Conservation (phyloP, 1,139 yeast species). For the Pichia sp. region DNA sequence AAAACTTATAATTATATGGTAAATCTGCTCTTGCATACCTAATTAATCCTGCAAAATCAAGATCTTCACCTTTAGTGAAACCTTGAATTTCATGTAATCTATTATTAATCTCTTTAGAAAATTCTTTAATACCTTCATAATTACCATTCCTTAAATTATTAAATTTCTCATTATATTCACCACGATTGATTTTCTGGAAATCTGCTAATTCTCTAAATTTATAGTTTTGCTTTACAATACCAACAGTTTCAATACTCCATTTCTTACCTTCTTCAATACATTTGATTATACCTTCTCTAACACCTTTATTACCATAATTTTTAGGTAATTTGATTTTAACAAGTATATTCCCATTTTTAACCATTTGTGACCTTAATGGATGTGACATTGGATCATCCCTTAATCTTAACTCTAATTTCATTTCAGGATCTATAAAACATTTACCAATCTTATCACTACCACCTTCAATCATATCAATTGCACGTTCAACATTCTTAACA, state of each 20-base stretch:
- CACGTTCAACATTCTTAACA: slow-evolving; percentile 56
- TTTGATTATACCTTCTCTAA: slow-evolving; percentile 45
- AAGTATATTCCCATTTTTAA: slow-evolving; percentile 47
- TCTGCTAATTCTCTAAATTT: slow-evolving; percentile 84
- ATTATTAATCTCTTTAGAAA: slow-evolving; percentile 37
- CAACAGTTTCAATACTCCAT: slow-evolving; percentile 51
- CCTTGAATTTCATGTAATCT: slow-evolving; percentile 27
- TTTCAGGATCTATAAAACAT: slow-evolving; percentile 29
- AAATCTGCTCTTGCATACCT: slow-evolving; percentile 66
- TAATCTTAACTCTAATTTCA: slow-evolving; percentile 52
- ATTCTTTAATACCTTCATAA: slow-evolving; percentile 34
- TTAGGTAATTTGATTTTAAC: slow-evolving; percentile 67
- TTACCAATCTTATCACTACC: slow-evolving; percentile 46
- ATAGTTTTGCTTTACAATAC: slow-evolving; percentile 61
- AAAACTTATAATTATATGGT: slow-evolving; percentile 67
- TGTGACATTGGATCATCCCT: slow-evolving; percentile 75
- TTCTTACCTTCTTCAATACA: slow-evolving; percentile 25
- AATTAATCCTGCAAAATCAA: slow-evolving; percentile 83
- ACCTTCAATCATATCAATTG: slow-evolving; percentile 63
- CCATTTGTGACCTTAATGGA: slow-evolving; percentile 51
- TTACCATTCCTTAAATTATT: slow-evolving; percentile 37
- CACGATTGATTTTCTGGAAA: slow-evolving; percentile 65
- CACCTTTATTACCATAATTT: slow-evolving; percentile 37
- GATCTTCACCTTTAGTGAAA: slow-evolving; percentile 35
- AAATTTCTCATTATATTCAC: slow-evolving; percentile 38